These are phyloP conservation scores for Fistulinella staudtii DNA, from an alignment of 1,284 basidiomycete species.

Conservation along the genomic window DNA sequence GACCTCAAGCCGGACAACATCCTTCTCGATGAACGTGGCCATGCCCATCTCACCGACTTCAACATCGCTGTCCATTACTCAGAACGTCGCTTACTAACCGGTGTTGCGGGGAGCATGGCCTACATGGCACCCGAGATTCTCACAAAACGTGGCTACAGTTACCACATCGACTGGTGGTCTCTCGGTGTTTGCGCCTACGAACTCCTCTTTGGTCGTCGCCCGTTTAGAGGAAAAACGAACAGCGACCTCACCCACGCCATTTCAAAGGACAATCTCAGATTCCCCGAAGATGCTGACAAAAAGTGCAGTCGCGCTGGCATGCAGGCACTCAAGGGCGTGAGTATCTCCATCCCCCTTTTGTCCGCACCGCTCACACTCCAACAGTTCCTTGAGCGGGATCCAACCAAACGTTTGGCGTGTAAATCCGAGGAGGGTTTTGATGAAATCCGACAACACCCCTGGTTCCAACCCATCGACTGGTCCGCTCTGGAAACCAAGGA, in stretches of 20 bases:
- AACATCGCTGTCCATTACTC: conserved; percentile 98
- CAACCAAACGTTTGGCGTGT: conserved; percentile 78
- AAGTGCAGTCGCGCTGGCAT: conserved; percentile 67
- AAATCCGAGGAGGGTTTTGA: conserved; percentile 75
- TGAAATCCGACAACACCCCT: conserved; percentile 78
- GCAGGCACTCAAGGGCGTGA: conserved; percentile 64
- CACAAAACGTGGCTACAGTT: conserved; percentile 79
- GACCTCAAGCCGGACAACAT: conserved; percentile 99
- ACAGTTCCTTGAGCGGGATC: conserved; percentile 85
- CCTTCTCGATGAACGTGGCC: conserved; percentile 90
- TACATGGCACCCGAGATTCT: conserved; percentile 99
- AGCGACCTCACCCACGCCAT: conserved; percentile 87
- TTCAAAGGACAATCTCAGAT: conserved; percentile 68
- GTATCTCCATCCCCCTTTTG: conserved; percentile 26
- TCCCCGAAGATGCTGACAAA: conserved; percentile 73
- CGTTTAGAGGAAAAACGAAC: conserved; percentile 91
- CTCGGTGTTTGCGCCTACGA: conserved; percentile 92
- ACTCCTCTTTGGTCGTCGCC: conserved; percentile 85
- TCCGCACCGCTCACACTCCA: conserved; percentile 7
- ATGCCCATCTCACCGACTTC: conserved; percentile 97
- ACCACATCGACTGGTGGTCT: conserved; percentile 95
- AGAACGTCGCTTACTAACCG: conserved; percentile 77
- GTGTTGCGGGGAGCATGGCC: conserved; percentile 98
- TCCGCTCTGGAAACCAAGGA: conserved; percentile 78
- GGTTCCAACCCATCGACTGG: conserved; percentile 90